Conservation (phyloP, 1,284 basidiomycete genomes). For the Exsudoporus floridanus region DNA sequence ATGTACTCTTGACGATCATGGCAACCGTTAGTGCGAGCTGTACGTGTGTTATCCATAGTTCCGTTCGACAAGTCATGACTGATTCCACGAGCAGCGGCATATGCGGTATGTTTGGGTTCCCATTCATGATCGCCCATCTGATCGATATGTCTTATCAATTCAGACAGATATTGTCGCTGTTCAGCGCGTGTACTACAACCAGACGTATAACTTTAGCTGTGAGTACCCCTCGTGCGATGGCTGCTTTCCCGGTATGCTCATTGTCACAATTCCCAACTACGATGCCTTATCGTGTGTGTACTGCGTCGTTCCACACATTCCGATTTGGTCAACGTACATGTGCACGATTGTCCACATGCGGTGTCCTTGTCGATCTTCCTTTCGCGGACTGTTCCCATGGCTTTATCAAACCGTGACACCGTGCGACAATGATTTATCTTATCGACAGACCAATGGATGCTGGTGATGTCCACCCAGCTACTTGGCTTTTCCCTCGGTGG, state of each 20-base stretch:
- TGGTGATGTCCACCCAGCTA: conserved; percentile 84
- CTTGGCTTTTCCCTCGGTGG: conserved; percentile 89
- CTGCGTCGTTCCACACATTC: neutral
- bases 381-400: neutral
- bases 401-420: neutral
- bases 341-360: neutral
- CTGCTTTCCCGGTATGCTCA: neutral
- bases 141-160: neutral
- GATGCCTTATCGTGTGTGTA: neutral
- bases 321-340: neutral
- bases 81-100: conserved; percentile 23
- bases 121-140: neutral
- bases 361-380: neutral
- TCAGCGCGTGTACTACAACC: conserved; percentile 69
- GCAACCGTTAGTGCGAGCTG: conserved; percentile 60
- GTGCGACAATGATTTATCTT: neutral
- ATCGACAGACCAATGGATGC: conserved; percentile 65
- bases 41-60: conserved; percentile 11
- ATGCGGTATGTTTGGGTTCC: conserved; percentile 23
- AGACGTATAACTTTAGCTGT: conserved; percentile 65
- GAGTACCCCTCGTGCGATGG: conserved; percentile 18
- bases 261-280: neutral
- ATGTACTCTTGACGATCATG: conserved; percentile 75
- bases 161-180: conserved; percentile 76
- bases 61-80: conserved; percentile 1